Evolutionary conservation across 2,329 filamentous ascomycete species (phyloP), one percentile per base, ranked within the genome.

Genomic region (Nemania diffusa): DNA sequence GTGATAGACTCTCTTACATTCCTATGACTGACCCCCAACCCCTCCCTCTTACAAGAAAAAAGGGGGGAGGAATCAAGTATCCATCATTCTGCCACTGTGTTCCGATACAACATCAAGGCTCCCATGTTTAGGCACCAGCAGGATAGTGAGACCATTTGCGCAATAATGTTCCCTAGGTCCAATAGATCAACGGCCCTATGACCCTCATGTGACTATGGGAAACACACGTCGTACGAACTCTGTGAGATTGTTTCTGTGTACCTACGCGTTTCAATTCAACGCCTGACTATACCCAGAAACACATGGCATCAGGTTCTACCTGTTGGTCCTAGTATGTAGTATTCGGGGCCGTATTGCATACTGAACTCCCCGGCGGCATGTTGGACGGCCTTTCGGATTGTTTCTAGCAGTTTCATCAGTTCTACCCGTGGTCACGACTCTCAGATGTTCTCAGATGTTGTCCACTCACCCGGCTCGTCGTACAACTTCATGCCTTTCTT

Each of bases 261-360:
- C n/a, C 17, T 17, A n/a, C n/a, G 17, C 17, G 40, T 44, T 20
- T 44, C 40, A 17, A 55, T 55, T 17, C 52, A 22, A 40, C 32
- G 17, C 7, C 15, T 24, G 24, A 6, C 6, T 53, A 15, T 11
- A 11, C 37, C 37, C 5, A 17, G 37, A 4, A 40, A 13, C 5
- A 6, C 13, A 32, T 32, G 7, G 20, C 11, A 24, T n/a, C n/a
- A n/a, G n/a, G n/a, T n/a, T 20, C 40, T 8, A 6, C 40, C 40
- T 6, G 17, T n/a, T 20, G n/a, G 22, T 9, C 46, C 22, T 20
- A n/a, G 11, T 20, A 20, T n/a, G 15, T 55, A 13, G 15, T 62
- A 62, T 17, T 24, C 26, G n/a, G 48, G 11, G 34, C 34, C 37
- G 22, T 55, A 55, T 24, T 26, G 26, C 58, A 62, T 62, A 5